Evolutionary conservation across 2,329 filamentous ascomycete species (phyloP).

Genomic region (Coniochaeta sp.): DNA sequence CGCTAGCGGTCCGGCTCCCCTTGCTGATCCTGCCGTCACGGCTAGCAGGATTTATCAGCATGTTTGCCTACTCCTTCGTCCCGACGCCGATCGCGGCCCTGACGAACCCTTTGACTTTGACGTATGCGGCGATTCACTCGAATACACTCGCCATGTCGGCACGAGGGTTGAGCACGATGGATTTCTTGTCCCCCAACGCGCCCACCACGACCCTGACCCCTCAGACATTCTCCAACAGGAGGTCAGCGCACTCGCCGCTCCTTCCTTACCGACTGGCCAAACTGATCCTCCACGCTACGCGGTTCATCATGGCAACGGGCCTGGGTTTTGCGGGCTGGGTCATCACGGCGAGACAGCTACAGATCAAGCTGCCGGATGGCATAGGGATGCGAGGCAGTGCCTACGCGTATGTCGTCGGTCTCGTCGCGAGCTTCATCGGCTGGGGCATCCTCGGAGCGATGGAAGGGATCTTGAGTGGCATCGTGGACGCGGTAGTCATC

Average conservation of each 20-base stretch:
- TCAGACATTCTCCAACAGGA: constrained; percentile 33
- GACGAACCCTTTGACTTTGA: constrained; percentile 86
- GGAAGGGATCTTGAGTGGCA: constrained; percentile 79
- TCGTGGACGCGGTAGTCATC: constrained; percentile 80
- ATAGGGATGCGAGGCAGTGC: constrained; percentile 64
- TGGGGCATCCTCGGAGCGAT: constrained; percentile 89
- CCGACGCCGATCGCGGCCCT: constrained; percentile 79
- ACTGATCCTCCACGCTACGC: constrained; percentile 80
- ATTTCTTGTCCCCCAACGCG: constrained; percentile 65
- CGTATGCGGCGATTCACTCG: constrained; percentile 90
- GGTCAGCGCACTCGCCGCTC: constrained; percentile 34
- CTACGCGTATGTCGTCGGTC: constrained; percentile 89
- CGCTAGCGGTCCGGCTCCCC: constrained; percentile 75
- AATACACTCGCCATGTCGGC: constrained; percentile 72
- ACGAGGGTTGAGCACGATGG: constrained; percentile 71
- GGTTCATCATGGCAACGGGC: constrained; percentile 82
- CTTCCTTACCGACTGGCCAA: constrained; percentile 87
- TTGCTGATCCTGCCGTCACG: constrained; percentile 75
- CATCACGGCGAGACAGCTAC: constrained; percentile 73
- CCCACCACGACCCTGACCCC: constrained; percentile 66
- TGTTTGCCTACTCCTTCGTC: constrained; percentile 62
- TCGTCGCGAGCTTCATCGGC: constrained; percentile 89
- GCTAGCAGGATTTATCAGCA: constrained; percentile 51
- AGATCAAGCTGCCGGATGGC: constrained; percentile 48
- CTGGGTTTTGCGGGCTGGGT: constrained; percentile 97